Conservation (phyloP, 345 rosid genomes). For the Anastatica hierochuntica region DNA sequence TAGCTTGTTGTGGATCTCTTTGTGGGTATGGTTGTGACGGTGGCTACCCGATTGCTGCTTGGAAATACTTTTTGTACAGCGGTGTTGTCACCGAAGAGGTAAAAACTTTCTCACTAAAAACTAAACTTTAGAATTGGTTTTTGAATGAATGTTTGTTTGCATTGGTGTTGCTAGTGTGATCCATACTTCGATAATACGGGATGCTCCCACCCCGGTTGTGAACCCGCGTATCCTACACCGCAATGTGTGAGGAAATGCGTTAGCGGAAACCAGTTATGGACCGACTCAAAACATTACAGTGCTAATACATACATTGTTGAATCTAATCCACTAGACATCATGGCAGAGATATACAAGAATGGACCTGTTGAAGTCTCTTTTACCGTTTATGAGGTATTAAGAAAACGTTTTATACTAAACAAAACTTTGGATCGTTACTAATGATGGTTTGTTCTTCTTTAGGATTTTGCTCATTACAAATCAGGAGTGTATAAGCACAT, state of each 20-base stretch:
- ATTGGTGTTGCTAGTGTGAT: constrained; percentile 46
- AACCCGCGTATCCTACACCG: constrained; percentile 82
- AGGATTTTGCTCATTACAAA: constrained; percentile 96
- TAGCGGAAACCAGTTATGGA: constrained; percentile 61
- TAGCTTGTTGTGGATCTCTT: constrained; percentile 90
- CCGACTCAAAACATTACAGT: constrained; percentile 66
- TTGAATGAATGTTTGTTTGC: neutral
- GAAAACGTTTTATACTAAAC: neutral
- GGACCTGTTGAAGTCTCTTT: constrained; percentile 95
- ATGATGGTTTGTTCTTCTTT: neutral
- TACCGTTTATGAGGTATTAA: constrained; percentile 78
- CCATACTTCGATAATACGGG: constrained; percentile 83
- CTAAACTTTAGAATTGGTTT: neutral
- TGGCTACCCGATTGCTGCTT: constrained; percentile 69
- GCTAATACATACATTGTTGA: constrained; percentile 55
- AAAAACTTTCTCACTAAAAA: neutral
- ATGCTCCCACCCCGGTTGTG: constrained; percentile 97
- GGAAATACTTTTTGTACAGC: constrained; percentile 51
- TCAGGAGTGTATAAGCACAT: constrained; percentile 90
- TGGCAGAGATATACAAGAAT: constrained; percentile 78
- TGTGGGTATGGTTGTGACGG: constrained; percentile 93
- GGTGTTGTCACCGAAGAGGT: constrained; percentile 98
- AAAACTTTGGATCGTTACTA: neutral
- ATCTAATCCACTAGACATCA: constrained; percentile 57
- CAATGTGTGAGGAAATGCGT: constrained; percentile 68